Base-by-base conservation (phyloP, 2,329 filamentous ascomycete genomes). In the Neopestalotiopsis sp. region DNA sequence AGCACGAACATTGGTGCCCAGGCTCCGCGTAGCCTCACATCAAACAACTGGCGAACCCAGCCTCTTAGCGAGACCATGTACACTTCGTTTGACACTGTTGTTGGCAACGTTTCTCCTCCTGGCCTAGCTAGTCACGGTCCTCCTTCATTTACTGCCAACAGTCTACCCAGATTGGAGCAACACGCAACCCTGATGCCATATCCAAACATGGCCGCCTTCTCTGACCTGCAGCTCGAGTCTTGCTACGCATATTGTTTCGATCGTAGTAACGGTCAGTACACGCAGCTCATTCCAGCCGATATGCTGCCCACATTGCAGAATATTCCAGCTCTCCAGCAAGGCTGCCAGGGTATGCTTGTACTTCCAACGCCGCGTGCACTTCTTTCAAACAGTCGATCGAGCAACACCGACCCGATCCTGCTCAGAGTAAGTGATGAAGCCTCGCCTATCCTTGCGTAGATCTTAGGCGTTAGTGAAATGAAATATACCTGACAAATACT, bases 271-370 rank as follows among this genome's bases (percentile, higher is more conserved):
- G 88, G 88, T 3, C 78, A 81, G 61, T 86, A 83, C 69, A 89
- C 88, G 4, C 81, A 84, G 3, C 82, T 90, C 0, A 79, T 90
- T 14, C 86, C 86, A 0, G 88, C 85, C 0, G 88, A 90, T 70
- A 80, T 83, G 78, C 77, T 90, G 12, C 84, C 40, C 83, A 79
- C 75, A 66, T 84, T 84, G 17, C 81, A 74, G 49, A 77, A 84
- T 59, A 78, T 90, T 4, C 83, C 84, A 1, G 73, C 80, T 1
- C 67, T 79, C 1, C 81, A 87, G 75, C 68, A 74, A 10, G 77
- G 75, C 45, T 76, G 76, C 28, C 71, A 73, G 6, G 84, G 84
- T 13, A 83, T 89, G 83, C 76, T 86, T 4, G 79, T 87, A 5
- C 75, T 89, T 24, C 83, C 84, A 0, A 72, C 79, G 9, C 81